Evolutionary conservation across 768 basidiomycete genomes (phyloP).

Genomic region (Gymnopilus junonius): DNA sequence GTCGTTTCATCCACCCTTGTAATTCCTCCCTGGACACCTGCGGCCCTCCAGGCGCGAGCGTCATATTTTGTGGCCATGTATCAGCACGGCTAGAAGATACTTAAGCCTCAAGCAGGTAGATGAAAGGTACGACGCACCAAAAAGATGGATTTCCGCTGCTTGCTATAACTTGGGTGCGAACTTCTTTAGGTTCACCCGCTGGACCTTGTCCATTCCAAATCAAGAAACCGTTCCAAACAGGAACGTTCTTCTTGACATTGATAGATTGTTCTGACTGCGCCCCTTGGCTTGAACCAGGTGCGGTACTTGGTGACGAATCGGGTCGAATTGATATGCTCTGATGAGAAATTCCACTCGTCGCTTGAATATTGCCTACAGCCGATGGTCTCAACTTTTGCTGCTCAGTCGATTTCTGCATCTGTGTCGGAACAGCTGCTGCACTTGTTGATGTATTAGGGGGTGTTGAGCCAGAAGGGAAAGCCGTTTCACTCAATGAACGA

Average conservation of each 20-base stretch:
- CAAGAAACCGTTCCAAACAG: constrained; percentile 54
- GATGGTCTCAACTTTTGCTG: constrained; percentile 37
- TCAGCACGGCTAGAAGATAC: constrained; percentile 44
- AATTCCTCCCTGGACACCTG: constrained; percentile 44
- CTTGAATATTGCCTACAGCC: background rate
- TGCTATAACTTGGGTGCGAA: constrained; percentile 45
- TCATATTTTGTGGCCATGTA: constrained; percentile 55
- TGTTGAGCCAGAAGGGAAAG: constrained; percentile 7
- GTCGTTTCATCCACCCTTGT: constrained; percentile 50
- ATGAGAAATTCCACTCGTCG: background rate
- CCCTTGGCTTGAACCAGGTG: constrained; percentile 9
- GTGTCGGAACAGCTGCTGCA: constrained; percentile 31
- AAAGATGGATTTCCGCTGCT: constrained; percentile 29
- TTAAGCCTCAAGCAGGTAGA: background rate
- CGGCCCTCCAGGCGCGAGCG: constrained; percentile 44
- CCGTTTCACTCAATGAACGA: constrained; percentile 13
- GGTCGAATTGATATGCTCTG: background rate
- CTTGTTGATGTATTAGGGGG: background rate
- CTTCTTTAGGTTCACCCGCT: constrained; percentile 42
- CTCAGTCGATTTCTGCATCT: constrained; percentile 55
- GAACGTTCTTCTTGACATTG: constrained; percentile 16
- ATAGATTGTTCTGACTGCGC: constrained; percentile 12
- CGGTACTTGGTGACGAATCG: background rate
- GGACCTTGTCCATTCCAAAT: constrained; percentile 45
- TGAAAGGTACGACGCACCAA: constrained; percentile 34